Evolutionary conservation across 2,329 filamentous ascomycete genomes (phyloP).

Genomic region (Scedosporium boydii): DNA sequence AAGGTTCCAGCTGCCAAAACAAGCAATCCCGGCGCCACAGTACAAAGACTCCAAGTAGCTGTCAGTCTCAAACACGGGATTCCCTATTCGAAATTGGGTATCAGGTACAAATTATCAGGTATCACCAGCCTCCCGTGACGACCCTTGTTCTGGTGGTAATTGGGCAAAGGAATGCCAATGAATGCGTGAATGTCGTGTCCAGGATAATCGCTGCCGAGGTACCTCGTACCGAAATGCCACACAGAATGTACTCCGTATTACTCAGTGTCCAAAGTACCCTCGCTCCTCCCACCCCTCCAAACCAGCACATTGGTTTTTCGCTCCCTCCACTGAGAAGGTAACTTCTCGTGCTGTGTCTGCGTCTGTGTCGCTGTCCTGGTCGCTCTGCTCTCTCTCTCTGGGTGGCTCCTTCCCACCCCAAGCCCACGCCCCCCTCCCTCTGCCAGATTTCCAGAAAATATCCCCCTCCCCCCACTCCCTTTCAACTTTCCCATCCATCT

Average conservation of each 20-base stretch:
- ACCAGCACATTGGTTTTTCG: conserved; percentile 8
- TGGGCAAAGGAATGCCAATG: background rate
- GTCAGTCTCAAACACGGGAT: background rate
- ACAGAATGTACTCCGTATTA: conserved; percentile 1
- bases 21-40: conserved; percentile 4
- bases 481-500: conserved; percentile 5
- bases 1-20: conserved; percentile 3
- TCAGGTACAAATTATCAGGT: background rate
- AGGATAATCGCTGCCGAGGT: conserved; percentile 4
- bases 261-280: conserved; percentile 3
- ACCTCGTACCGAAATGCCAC: conserved; percentile 6
- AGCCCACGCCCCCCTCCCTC: conserved; percentile 2
- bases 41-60: background rate
- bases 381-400: background rate
- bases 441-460: conserved; percentile 7
- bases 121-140: conserved; percentile 1
- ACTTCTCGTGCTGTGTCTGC: background rate
- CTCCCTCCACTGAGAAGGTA: background rate
- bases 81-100: background rate
- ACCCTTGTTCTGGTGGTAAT: background rate
- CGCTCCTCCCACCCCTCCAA: conserved; percentile 6
- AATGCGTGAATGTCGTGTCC: background rate
- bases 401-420: background rate
- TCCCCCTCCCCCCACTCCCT: conserved; percentile 2
- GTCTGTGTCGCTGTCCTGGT: background rate